Evolutionary conservation across 768 basidiomycete species (phyloP).

Genomic region (Botryobasidium botryosum): DNA sequence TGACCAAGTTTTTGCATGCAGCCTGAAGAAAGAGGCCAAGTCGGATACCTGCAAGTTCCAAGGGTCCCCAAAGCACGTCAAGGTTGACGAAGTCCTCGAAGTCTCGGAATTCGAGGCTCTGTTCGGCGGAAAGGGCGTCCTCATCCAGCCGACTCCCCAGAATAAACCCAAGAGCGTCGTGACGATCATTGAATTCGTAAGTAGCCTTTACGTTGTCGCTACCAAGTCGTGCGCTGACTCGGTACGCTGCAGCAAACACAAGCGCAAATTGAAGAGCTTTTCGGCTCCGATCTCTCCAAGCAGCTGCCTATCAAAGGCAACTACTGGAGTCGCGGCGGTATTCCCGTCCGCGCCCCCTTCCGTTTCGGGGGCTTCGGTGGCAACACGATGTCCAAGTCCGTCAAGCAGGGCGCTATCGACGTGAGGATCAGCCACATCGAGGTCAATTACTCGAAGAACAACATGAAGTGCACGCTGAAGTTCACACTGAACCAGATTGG

Average conservation of each 20-base stretch:
- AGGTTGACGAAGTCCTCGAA: conserved; percentile 26
- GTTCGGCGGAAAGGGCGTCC: conserved; percentile 22
- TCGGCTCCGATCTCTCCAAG: conserved; percentile 24
- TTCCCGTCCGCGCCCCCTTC: conserved; percentile 2
- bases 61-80: conserved; percentile 23
- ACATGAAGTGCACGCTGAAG: conserved; percentile 27
- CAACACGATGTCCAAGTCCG: conserved; percentile 22
- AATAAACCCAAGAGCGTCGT: conserved; percentile 28
- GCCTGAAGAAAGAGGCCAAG: conserved; percentile 28
- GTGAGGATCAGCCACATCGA: conserved; percentile 21
- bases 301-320: conserved; percentile 24
- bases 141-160: conserved; percentile 25
- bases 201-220: conserved; percentile 6
- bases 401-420: conserved; percentile 22
- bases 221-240: too few relatives aligned
- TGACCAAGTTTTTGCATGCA: conserved; percentile 5
- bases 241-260: conserved; percentile 15
- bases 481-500: conserved; percentile 12
- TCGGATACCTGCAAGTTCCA: conserved; percentile 26
- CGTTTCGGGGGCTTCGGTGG: conserved; percentile 5
- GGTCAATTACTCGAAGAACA: conserved; percentile 27
- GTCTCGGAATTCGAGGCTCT: conserved; percentile 22
- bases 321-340: conserved; percentile 22
- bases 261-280: conserved; percentile 19
- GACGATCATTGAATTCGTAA: conserved; percentile 26